Conservation (phyloP, 2,329 filamentous ascomycete genomes). For the Orbilia ellipsospora region DNA sequence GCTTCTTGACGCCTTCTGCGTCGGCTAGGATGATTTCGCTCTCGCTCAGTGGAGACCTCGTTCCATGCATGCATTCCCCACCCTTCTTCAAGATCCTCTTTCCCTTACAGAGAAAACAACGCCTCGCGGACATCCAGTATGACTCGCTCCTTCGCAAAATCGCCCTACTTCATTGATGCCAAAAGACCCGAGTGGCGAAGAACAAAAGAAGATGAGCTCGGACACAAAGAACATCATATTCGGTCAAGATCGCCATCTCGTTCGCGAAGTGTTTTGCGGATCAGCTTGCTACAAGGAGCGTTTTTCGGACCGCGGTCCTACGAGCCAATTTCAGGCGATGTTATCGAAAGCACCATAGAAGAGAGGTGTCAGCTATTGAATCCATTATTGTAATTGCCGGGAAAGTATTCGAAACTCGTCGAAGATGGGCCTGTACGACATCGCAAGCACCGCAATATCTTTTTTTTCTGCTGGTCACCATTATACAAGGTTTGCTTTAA, state of each 20-base stretch:
- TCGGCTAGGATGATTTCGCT: constrained; percentile 27
- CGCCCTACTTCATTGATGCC: constrained; percentile 27
- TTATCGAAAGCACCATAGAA: background rate
- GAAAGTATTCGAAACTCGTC: background rate
- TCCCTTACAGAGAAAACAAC: background rate
- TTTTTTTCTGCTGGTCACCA: background rate
- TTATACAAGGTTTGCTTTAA: constrained; percentile 34
- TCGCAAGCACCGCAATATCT: background rate
- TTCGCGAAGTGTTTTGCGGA: constrained; percentile 18
- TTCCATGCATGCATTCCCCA: too few relatives aligned
- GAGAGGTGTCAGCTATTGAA: constrained; percentile 1
- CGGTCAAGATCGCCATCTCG: constrained; percentile 27
- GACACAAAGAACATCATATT: constrained; percentile 11
- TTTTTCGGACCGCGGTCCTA: constrained; percentile 8
- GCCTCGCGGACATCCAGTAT: constrained; percentile 21
- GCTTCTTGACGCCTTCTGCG: constrained; percentile 33
- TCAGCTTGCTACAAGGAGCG: constrained; percentile 4
- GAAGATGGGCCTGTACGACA: background rate
- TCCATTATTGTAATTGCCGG: background rate
- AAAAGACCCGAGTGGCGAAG: constrained; percentile 6
- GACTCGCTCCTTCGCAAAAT: constrained; percentile 28
- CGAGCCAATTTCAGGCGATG: background rate
- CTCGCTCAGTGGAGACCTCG: too few relatives aligned
- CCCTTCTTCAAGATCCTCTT: background rate
- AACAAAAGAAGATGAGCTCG: constrained; percentile 11